Percentiles rank a stretch among this genome's conserved stretches.
Conservation (phyloP, 2,329 filamentous ascomycete genomes). For the Graphilbum fragrans region DNA sequence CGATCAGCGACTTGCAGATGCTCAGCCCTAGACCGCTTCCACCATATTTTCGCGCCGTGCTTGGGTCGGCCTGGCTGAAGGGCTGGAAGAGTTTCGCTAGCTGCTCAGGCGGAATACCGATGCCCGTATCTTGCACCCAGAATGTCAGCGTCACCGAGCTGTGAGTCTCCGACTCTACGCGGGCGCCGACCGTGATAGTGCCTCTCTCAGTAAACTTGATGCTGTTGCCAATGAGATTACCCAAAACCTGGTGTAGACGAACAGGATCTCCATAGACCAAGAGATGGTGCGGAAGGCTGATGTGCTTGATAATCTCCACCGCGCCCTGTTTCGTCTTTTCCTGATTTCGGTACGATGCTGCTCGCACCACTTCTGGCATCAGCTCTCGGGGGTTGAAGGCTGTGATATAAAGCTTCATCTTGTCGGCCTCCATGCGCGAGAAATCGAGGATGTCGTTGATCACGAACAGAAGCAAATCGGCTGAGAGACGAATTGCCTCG, state of each 20-base stretch:
- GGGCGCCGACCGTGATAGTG: slow-evolving; percentile 71
- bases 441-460: slow-evolving; percentile 97
- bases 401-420: slow-evolving; percentile 68
- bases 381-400: slow-evolving; percentile 57
- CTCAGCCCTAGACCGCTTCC: slow-evolving; percentile 83
- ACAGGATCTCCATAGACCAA: slow-evolving; percentile 56
- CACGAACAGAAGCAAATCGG: slow-evolving; percentile 76
- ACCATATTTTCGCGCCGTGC: slow-evolving; percentile 81
- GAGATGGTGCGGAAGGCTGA: slow-evolving; percentile 61
- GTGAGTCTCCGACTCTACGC: slow-evolving; percentile 57
- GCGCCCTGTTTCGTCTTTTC: slow-evolving; percentile 51
- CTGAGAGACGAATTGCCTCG: slow-evolving; percentile 75
- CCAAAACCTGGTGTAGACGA: slow-evolving; percentile 54
- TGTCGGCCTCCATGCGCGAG: slow-evolving; percentile 83
- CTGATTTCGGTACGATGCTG: slow-evolving; percentile 53
- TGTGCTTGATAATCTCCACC: slow-evolving; percentile 54
- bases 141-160: slow-evolving; percentile 66
- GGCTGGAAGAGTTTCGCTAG: slow-evolving; percentile 80
- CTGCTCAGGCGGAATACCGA: slow-evolving; percentile 75
- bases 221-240: slow-evolving; percentile 83
- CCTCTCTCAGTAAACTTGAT: slow-evolving; percentile 88
- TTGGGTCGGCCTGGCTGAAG: slow-evolving; percentile 86
- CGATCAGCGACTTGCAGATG: slow-evolving; percentile 89
- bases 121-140: slow-evolving; percentile 81
- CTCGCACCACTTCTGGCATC: slow-evolving; percentile 54